These are phyloP conservation scores for Gnaphalium uliginosum DNA, from an alignment of 129 eudicot genomes.

Conservation along the genomic window DNA sequence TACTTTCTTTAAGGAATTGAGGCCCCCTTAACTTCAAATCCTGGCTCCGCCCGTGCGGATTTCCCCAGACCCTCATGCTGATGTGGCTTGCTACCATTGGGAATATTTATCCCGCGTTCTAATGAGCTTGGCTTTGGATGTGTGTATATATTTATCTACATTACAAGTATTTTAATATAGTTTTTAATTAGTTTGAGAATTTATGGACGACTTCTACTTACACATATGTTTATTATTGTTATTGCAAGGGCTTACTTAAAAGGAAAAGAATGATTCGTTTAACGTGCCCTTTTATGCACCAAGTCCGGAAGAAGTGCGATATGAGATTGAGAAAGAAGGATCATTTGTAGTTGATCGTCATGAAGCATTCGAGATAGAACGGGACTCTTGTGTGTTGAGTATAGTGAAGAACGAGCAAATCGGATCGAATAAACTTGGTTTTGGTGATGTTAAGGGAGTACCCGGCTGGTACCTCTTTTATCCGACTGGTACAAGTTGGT, in stretches of 20 bases:
- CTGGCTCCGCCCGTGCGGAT: too few species aligned
- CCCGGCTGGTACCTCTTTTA: too few species aligned
- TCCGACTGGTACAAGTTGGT: too few species aligned
- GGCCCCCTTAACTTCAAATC: too few species aligned
- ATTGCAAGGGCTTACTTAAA: constrained; percentile 52
- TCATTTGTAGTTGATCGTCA: constrained; percentile 42
- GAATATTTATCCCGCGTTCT: constrained; percentile 53
- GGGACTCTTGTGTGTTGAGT: too few species aligned
- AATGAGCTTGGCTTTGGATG: constrained; percentile 47
- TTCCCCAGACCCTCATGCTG: constrained; percentile 33
- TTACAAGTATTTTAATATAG: background rate
- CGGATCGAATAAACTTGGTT: too few species aligned
- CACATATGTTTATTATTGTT: background rate
- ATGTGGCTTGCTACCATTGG: constrained; percentile 46
- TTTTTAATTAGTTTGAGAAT: background rate
- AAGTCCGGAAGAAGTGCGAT: constrained; percentile 44
- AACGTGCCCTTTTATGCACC: constrained; percentile 66
- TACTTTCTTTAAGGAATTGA: too few species aligned
- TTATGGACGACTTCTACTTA: background rate
- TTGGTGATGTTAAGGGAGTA: too few species aligned
- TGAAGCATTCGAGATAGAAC: constrained; percentile 42
- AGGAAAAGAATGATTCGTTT: constrained; percentile 56
- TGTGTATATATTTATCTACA: constrained; percentile 11
- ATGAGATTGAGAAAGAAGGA: constrained; percentile 45
- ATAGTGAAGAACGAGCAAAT: too few species aligned